Evolutionary conservation across 1,139 yeast genomes (phyloP).

Genomic region (Williopsis jadinii): DNA sequence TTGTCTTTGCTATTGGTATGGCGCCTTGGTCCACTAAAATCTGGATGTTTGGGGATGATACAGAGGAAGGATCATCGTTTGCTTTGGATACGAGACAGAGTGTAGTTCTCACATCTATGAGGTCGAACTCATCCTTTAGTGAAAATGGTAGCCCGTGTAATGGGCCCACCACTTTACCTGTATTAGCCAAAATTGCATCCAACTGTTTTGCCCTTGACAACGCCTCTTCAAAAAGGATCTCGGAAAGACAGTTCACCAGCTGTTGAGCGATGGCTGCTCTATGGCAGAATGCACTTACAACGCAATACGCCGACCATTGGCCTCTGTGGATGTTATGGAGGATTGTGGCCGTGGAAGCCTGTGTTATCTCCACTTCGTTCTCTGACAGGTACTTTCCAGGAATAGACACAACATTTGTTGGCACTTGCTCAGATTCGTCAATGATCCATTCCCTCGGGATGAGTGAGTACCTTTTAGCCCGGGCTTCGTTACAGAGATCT

Average conservation of each 20-base stretch:
- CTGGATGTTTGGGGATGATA: slow-evolving; percentile 35
- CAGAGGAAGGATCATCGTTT: slow-evolving; percentile 28
- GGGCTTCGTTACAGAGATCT: neutral
- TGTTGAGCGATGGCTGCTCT: slow-evolving; percentile 55
- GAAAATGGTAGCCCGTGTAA: slow-evolving; percentile 67
- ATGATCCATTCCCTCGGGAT: slow-evolving; percentile 35
- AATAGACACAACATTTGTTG: neutral
- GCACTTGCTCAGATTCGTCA: slow-evolving; percentile 13
- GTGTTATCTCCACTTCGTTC: slow-evolving; percentile 6
- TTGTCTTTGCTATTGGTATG: slow-evolving; percentile 48
- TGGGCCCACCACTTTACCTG: slow-evolving; percentile 40
- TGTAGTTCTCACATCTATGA: slow-evolving; percentile 37
- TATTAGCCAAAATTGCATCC: slow-evolving; percentile 31
- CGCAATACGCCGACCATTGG: slow-evolving; percentile 32
- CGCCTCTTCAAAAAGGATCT: slow-evolving; percentile 32
- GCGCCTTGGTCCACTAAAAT: slow-evolving; percentile 43
- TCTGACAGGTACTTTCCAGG: neutral
- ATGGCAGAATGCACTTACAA: slow-evolving; percentile 43
- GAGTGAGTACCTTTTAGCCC: neutral
- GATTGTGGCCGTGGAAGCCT: slow-evolving; percentile 15
- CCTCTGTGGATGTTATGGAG: slow-evolving; percentile 24
- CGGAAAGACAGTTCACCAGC: slow-evolving; percentile 40
- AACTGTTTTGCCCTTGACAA: slow-evolving; percentile 36
- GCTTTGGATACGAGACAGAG: slow-evolving; percentile 37
- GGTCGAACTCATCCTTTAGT: slow-evolving; percentile 44